Evolutionary conservation across 2,329 filamentous ascomycete genomes (phyloP).

Genomic region (Fonsecaea nubica): DNA sequence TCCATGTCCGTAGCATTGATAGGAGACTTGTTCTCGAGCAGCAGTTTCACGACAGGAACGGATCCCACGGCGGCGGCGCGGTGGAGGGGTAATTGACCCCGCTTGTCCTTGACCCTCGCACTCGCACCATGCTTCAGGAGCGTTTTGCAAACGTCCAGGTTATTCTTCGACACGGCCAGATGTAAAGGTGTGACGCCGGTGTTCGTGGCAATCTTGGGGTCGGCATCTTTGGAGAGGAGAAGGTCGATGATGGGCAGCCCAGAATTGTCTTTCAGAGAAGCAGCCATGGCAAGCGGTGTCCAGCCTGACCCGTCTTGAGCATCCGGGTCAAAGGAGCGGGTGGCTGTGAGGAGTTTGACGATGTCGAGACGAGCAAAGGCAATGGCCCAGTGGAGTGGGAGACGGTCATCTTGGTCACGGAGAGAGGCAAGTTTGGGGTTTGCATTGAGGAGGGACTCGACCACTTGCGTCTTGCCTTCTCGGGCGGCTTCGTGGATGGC

Average conservation of each 20-base stretch:
- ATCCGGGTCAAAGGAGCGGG: constrained; percentile 40
- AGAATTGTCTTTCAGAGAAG: constrained; percentile 54
- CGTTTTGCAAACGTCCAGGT: constrained; percentile 78
- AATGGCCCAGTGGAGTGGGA: constrained; percentile 92
- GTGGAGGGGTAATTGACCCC: constrained; percentile 89
- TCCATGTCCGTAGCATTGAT: constrained; percentile 81
- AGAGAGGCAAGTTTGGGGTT: constrained; percentile 78
- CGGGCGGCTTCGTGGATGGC: constrained; percentile 86
- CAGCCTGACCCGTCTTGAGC: constrained; percentile 53
- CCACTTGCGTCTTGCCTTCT: constrained; percentile 68
- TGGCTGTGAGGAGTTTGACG: constrained; percentile 65
- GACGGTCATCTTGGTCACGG: constrained; percentile 82
- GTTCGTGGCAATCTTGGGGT: constrained; percentile 52
- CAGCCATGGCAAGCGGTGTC: constrained; percentile 59
- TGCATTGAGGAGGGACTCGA: constrained; percentile 42
- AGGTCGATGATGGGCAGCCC: constrained; percentile 55
- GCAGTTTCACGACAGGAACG: constrained; percentile 80
- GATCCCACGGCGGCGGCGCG: constrained; percentile 89
- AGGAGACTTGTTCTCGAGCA: constrained; percentile 77
- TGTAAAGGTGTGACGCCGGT: constrained; percentile 79
- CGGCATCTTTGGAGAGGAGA: constrained; percentile 55
- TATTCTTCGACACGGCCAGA: constrained; percentile 88
- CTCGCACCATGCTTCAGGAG: constrained; percentile 80
- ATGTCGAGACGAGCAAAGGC: constrained; percentile 82
- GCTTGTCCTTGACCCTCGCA: constrained; percentile 79